Percentiles rank a stretch among this genome's conserved stretches.
phyloP scores from a whole-genome alignment of 177 flowering plant genomes.

The Vitis hybrid region DNA sequence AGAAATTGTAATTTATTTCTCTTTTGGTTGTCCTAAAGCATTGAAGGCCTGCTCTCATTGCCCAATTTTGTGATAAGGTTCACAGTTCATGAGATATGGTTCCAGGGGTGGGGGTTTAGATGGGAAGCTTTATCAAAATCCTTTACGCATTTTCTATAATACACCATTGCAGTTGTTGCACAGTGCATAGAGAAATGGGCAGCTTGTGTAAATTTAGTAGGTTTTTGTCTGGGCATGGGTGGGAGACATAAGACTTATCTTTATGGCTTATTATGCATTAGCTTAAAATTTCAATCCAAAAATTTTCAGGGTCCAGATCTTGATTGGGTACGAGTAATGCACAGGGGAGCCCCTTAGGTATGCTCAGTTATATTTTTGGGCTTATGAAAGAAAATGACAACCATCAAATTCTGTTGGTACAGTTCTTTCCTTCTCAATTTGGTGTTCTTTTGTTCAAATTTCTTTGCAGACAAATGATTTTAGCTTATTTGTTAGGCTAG shows the following conservation, averaged over 20 bases:
- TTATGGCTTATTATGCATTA: constrained; percentile 9
- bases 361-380: constrained; percentile 10
- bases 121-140: background rate
- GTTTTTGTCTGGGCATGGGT: background rate
- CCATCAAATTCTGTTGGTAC: background rate
- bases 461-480: background rate
- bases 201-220: background rate
- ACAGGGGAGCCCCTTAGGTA: constrained; percentile 20
- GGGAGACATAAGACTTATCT: constrained; percentile 1
- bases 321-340: constrained; percentile 19
- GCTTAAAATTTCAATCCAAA: constrained; percentile 33
- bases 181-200: background rate
- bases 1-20: background rate
- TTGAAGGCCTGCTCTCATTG: background rate
- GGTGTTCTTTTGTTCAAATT: background rate
- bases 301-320: constrained; percentile 41
- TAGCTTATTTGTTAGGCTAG: constrained; percentile 3
- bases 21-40: background rate
- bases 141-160: background rate
- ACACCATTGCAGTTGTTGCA: background rate
- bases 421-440: background rate
- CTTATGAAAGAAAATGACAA: constrained; percentile 3
- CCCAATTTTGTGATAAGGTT: background rate
- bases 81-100: background rate
- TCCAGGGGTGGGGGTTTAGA: background rate